Percentiles rank a stretch among this genome's conserved stretches.
Conservation (phyloP, 2,329 filamentous ascomycete species). For the Diaporthe sp. region DNA sequence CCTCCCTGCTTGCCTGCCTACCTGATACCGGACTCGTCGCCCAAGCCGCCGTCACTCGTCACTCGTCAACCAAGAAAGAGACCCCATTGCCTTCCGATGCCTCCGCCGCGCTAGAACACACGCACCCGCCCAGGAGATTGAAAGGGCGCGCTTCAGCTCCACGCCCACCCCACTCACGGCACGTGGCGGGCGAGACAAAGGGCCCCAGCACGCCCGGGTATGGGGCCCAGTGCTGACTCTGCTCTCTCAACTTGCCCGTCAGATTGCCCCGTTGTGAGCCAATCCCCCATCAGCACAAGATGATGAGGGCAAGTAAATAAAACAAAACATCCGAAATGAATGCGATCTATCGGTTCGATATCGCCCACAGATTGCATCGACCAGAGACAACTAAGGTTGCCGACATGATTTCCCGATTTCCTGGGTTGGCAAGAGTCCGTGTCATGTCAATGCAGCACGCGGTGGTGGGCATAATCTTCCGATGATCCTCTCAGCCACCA, state of each 20-base stretch:
- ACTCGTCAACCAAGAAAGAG: neutral
- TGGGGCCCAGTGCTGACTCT: neutral
- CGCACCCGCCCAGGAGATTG: slow-evolving; percentile 12
- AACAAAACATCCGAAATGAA: neutral
- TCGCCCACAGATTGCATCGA: slow-evolving; percentile 21
- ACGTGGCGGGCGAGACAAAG: slow-evolving; percentile 18
- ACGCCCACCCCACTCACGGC: slow-evolving; percentile 13
- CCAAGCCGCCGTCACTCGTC: neutral
- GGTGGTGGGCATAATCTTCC: slow-evolving; percentile 16
- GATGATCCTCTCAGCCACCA: neutral
- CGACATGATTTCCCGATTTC: slow-evolving; percentile 23
- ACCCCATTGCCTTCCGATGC: slow-evolving; percentile 15
- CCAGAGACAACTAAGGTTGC: neutral
- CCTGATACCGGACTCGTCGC: neutral
- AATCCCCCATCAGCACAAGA: neutral
- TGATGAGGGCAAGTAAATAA: neutral
- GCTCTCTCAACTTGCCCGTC: neutral
- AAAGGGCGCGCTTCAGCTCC: slow-evolving; percentile 23
- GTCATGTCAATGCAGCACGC: slow-evolving; percentile 23
- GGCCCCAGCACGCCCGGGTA: no score
- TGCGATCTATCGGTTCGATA: slow-evolving; percentile 14
- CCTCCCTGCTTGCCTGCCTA: neutral
- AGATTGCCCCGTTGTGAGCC: neutral
- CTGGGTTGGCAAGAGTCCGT: slow-evolving; percentile 8
- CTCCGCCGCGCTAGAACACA: slow-evolving; percentile 20